Base-by-base conservation (phyloP, 73 alveolate genomes). In the Symbiodinium natans region DNA sequence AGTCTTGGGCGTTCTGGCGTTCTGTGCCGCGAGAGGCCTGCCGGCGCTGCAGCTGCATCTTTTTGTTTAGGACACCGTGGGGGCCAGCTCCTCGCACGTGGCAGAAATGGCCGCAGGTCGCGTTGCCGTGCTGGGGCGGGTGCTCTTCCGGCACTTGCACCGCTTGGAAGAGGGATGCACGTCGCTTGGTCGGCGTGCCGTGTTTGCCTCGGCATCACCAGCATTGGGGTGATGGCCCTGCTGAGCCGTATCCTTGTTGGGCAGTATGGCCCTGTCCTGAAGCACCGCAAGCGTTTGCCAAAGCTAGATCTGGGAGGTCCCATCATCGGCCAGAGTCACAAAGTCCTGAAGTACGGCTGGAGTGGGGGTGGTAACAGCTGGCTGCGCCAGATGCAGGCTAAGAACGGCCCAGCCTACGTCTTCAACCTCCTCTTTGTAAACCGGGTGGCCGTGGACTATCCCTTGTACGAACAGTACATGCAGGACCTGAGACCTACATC, bases 351-450 rank as follows among this genome's bases (percentile, higher is more conserved):
- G 74, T 21, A 54, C 21, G 74, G 74, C 74, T 54, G 74, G 74
- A 54, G 74, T 21, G 74, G 74, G 11, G 74, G 74, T 54, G 74
- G 74, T 11, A 21, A 54, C 74, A 54, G 74, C 21, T 54, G 74
- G 74, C 74, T 54, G 74, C 74, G 74, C 74, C 74, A 54, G 74
- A 54, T 54, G 74, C 74, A 54, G 21, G 74, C 74, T 21, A 54
- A 54, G 74, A 54, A 54, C 21, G 74, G 74, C 21, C 74, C 74
- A 54, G 74, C 74, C 21, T 54, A 54, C 21, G 74, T 54, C 11
- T 54, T 54, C 74, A 54, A 54, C 74, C 21, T 54, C 29, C 74
- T 54, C 74, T 54, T 54, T 21, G 74, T 54, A 11, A 54, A 54
- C 74, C 74, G 74, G 11, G 74, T 54, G 29, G 74, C 74, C 11